Evolutionary conservation across 2,329 filamentous ascomycete genomes (phyloP), one percentile per base, ranked within the genome.

Genomic region (Neonectria coccinea): DNA sequence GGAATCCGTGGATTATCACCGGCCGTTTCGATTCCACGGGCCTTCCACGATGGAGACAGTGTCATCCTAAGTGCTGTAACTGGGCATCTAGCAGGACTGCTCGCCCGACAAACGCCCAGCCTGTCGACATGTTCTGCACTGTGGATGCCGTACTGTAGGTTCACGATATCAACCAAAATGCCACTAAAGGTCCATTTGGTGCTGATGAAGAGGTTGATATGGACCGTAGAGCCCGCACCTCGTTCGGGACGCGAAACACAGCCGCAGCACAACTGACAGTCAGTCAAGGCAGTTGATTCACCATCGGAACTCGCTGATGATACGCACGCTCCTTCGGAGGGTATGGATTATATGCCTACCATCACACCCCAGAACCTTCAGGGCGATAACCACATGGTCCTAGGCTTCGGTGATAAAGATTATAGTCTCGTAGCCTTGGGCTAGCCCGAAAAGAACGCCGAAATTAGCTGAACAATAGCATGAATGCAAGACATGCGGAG

Each of bases 141-240:
- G 29, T 31, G 18, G 4, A 47, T 4, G 5, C 54, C 57, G 2
- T 50, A 41, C 20, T 54, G 41, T 2, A 60, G 22, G 18, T 60
- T 22, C 3, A 60, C 20, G 10, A 44, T 22, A 2, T 18, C 18
- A 2, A 22, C 42, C 12, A 60, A 7, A 14, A 47, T 44, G 1
- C 42, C 50, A 2, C 27, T 29, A 47, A 60, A 60, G 10, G n/a
- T 36, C 57, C 57, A 54, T 18, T 18, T 60, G 20, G 11, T 54
- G 20, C 20, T 9, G 6, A 60, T 41, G 7, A 27, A 60, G 7
- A 39, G 27, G 14, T 60, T 27, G 4, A 60, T 42, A 11, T 45
- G 3, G 14, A 5, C 4, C 50, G 57, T 14, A 60, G 20, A 1
- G 18, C 22, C 41, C 20, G 39, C 18, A 60, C 20, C 1, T 12